Evolutionary conservation across 371 early-diverging fungal genomes (phyloP), one percentile per base, ranked within the genome.

Genomic region (Mucor velutinosus): DNA sequence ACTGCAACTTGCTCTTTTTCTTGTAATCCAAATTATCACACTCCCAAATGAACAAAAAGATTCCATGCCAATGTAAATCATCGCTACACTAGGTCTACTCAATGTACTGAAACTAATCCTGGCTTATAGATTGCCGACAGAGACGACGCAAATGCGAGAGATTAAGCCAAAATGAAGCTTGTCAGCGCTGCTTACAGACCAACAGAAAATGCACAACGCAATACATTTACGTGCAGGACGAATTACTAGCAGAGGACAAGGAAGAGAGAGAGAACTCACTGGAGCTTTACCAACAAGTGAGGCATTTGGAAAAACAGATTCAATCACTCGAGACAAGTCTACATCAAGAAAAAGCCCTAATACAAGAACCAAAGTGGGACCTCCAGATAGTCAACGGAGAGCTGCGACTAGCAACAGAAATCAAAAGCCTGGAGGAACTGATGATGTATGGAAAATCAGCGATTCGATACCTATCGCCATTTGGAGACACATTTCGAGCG

Each of bases 81-180:
- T 4, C 25, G 5, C 15, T 17, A 0, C 4, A 41, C 5, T 4
- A 4, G 15, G 5, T 1, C 15, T 25, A 27, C 15, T 25, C 0
- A 53, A 15, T 4, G 6, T 41, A 17, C 4, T 5, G 4, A 12
- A 14, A 25, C 27, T 27, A 27, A 53, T 5, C 0, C 27, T 10
- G 1, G 27, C 15, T 21, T 29, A 32, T 60, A 72, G 72, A 65
- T 61, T 72, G 72, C 35, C 64, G 68, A 29, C 55, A 59, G 12
- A 64, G 68, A 64, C 53, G 72, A 41, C 68, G 72, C n/a, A 67
- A 68, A 58, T 72, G 72, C 32, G 72, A 72, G 43, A 37, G 58
- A 62, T 10, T 32, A 2, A 10, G 17, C n/a, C 45, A 49, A 37
- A 32, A 61, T 5, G 65, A 65, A 25, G 43, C 72, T 21, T 72